Base-by-base conservation (phyloP, 2,329 filamentous ascomycete genomes). In the Nothophoma quercina region DNA sequence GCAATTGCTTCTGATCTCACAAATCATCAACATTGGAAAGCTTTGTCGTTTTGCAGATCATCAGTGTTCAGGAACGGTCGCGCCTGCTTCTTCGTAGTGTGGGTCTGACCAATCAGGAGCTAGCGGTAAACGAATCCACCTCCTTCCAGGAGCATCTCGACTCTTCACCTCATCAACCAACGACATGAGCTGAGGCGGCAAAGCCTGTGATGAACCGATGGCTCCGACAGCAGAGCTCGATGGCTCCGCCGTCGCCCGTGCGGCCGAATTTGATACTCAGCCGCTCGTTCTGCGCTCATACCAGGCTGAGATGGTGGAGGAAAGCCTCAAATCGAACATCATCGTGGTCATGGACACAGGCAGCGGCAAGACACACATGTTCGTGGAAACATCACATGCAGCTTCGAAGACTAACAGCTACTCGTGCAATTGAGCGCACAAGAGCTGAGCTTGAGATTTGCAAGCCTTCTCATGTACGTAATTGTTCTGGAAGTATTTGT, bases 281-380 rank as follows among this genome's bases (percentile, higher is more conserved):
- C 25, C 43, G 0, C 69, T 73, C 46, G 67, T 63, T 4, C 65
- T 79, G 5, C 76, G 79, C 9, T 70, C 73, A 1, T 81, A 81
- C 54, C 79, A 81, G 68, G 65, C 75, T 59, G 79, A 81, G 60
- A 81, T 81, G 79, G 71, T 81, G 2, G 72, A 78, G 33, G 71
- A 73, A 48, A 78, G 76, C 59, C 51, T 81, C 26, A 63, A 68
- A 34, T 59, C 65, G 15, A 81, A 81, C 55, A 69, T 79, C 47
- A 79, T 81, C 44, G 77, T 80, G 30, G 77, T 73, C 10, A 79
- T 80, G 77, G 77, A 80, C 43, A 81, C 79, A 2, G 79, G 79
- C 22, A 77, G 74, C 51, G 79, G 79, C 10, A 81, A 81, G 60
- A 81, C 79, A 12, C 75, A 78, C 39, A 73, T 81, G 72, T 71